Conservation (phyloP, 2,329 filamentous ascomycete genomes). For the Trichoderma simmonsii region DNA sequence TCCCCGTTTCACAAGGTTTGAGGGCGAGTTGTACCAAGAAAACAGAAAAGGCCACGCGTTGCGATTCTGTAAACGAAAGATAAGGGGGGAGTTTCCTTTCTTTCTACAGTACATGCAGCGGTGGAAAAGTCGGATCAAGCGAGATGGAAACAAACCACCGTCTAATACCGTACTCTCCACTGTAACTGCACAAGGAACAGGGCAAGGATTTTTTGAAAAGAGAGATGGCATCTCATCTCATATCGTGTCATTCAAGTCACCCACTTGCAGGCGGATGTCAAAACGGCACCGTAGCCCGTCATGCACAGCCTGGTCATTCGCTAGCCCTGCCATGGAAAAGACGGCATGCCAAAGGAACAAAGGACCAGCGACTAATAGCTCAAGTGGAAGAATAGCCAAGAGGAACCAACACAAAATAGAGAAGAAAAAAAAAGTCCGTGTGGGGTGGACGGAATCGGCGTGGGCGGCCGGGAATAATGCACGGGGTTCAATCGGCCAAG, state of each 20-base stretch:
- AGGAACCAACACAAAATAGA: background rate
- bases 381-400: background rate
- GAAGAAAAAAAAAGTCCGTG: background rate
- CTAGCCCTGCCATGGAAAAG: constrained; percentile 5
- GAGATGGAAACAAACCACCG: background rate
- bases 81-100: background rate
- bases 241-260: background rate
- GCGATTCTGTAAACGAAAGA: background rate
- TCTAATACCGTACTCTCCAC: background rate
- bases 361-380: background rate
- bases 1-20: background rate
- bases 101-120: background rate
- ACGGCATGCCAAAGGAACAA: constrained; percentile 5
- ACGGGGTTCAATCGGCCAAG: background rate
- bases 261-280: background rate
- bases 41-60: background rate
- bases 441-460: constrained; percentile 7
- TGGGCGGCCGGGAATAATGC: constrained; percentile 13
- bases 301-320: background rate
- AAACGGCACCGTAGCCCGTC: background rate
- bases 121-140: background rate
- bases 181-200: background rate
- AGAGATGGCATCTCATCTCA: background rate
- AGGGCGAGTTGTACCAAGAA: background rate
- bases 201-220: background rate